Base-by-base conservation (phyloP, 495 filamentous ascomycete species). In the Penicillium waksmanii region DNA sequence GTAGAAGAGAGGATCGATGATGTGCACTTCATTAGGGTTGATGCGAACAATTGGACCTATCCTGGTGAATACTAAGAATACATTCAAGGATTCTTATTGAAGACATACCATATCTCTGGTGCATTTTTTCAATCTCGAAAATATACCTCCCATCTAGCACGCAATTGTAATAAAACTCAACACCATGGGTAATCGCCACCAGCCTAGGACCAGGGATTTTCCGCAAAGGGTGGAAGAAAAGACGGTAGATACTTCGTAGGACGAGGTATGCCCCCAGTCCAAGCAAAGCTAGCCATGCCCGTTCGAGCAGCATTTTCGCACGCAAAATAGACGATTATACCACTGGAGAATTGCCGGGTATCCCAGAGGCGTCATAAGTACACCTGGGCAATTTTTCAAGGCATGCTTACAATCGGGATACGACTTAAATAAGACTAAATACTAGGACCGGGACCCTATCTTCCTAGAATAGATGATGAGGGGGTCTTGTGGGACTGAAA, bases 1-100 rank as follows among this genome's bases (percentile, higher is more conserved):
- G 40, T 64, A 71, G 43, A 66, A 74, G 27, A 54, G 60, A 19
- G 67, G 67, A 36, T 75, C 71, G 31, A 60, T 61, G 53, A 73
- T 63, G 42, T 75, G 73, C 4, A 75, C 36, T 53, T 74, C 71
- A 21, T 61, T 55, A 6, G 71, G 67, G 31, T 57, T 70, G 36
- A 75, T 66, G 6, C 72, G 69, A 11, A 75, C 52, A 51, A 75
- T 69, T 36, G 72, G 71, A 38, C 72, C 72, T 75, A 31, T 59
- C 3, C 0, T 10, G 11, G 31, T 35, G 36, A 38, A 38, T 38
- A 38, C 10, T 36, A 36, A 13, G 12, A 13, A 11, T 38, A 1
- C 15, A 38, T 38, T 9, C 11, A 36, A 10, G 5, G 2, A 3
- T 10, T 6, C 13, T 2, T 36, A 10, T 13, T 36, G 12, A 38